phyloP scores from a whole-genome alignment of 257 asterid species.

The Solanum okadae region DNA sequence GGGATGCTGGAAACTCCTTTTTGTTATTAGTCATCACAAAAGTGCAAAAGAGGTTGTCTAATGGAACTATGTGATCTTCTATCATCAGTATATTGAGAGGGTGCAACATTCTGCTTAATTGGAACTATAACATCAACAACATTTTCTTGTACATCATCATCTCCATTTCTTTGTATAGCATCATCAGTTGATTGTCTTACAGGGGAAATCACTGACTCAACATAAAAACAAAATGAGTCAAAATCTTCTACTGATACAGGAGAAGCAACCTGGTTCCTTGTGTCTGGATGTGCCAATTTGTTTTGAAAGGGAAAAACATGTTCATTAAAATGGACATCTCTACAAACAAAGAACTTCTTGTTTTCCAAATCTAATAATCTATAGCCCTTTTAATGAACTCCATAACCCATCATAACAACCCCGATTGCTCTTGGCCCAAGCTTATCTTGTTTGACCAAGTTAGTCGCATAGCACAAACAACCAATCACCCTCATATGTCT shows the following conservation, averaged over 20 bases:
- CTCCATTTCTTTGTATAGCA: too few species aligned
- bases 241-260: too few species aligned
- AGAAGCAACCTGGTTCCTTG: background rate
- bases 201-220: accelerated
- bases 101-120: too few species aligned
- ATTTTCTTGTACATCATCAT: background rate
- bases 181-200: too few species aligned
- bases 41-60: too few species aligned
- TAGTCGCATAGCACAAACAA: background rate
- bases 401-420: background rate
- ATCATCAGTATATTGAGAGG: background rate
- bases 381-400: background rate
- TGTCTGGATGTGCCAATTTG: too few species aligned
- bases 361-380: background rate
- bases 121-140: background rate
- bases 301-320: too few species aligned
- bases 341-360: too few species aligned
- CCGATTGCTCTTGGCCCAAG: background rate
- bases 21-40: too few species aligned
- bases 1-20: background rate
- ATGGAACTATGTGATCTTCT: background rate
- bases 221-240: too few species aligned
- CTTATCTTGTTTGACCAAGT: background rate
- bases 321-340: background rate
- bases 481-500: background rate